Conservation (phyloP, 2,329 filamentous ascomycete genomes). For the Aureobasidium namibiae region DNA sequence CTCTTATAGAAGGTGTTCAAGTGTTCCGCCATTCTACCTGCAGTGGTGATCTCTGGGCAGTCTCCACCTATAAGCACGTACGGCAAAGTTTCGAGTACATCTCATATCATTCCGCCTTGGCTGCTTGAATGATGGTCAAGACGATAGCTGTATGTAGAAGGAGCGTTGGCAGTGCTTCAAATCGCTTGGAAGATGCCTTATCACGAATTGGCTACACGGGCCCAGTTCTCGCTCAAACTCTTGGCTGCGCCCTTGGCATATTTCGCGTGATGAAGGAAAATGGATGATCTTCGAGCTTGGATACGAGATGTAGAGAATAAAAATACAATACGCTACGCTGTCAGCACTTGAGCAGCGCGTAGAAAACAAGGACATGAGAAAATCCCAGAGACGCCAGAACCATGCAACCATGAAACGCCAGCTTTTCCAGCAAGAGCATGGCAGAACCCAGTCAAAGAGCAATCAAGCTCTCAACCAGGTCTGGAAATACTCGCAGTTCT, state of each 20-base stretch:
- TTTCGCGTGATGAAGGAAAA: not conserved
- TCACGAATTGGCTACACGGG: not conserved
- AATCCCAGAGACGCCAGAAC: not conserved
- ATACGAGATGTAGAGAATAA: not conserved
- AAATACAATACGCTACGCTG: not conserved
- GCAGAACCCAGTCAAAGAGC: not conserved
- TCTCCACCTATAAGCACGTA: not conserved
- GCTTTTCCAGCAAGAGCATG: not conserved
- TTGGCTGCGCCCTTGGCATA: not conserved
- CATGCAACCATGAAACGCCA: not conserved
- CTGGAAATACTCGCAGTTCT: conserved; percentile 85
- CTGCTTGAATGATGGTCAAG: not conserved
- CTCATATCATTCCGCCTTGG: not conserved
- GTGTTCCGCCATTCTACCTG: not conserved
- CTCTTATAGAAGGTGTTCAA: not conserved
- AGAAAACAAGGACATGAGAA: not conserved
- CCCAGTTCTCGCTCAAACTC: not conserved
- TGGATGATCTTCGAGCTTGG: no score
- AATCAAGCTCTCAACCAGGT: conserved; percentile 57
- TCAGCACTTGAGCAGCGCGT: conserved; percentile 14
- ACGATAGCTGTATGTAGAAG: not conserved
- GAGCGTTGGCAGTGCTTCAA: not conserved
- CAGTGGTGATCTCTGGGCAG: not conserved
- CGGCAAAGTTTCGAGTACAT: not conserved
- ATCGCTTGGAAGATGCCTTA: not conserved